Evolutionary conservation across 257 asterid species (phyloP).

Genomic region (Nicotiana tomentosiformis): DNA sequence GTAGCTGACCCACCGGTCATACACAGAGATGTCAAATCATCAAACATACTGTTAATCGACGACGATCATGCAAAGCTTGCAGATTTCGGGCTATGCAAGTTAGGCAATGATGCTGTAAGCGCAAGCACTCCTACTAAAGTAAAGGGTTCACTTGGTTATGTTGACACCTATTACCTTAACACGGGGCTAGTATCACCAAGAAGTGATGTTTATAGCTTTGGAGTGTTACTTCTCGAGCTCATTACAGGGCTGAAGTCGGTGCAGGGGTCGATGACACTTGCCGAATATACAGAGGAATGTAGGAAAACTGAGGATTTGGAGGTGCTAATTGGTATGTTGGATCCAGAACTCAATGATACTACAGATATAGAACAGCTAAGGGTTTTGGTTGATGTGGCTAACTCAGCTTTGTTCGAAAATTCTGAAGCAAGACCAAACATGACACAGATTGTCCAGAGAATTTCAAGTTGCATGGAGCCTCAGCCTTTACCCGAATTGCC

Average conservation of each 20-base stretch:
- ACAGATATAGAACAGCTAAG: conserved; percentile 43
- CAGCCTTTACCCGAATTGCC: conserved; percentile 28
- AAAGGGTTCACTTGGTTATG: conserved; percentile 72
- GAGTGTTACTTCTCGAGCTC: conserved; percentile 61
- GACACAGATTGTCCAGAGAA: conserved; percentile 43
- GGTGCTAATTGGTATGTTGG: conserved; percentile 40
- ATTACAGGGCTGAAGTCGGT: conserved; percentile 58
- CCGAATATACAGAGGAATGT: conserved; percentile 65
- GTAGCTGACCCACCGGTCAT: conserved; percentile 72
- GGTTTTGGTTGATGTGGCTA: conserved; percentile 44
- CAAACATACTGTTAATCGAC: conserved; percentile 47
- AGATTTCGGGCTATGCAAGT: conserved; percentile 76
- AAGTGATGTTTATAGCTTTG: conserved; percentile 78
- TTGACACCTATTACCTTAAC: conserved; percentile 51
- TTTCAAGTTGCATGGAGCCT: conserved; percentile 40
- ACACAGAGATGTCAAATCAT: conserved; percentile 70
- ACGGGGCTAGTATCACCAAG: conserved; percentile 61
- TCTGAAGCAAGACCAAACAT: conserved; percentile 60
- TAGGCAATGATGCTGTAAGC: conserved; percentile 41
- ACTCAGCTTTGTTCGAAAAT: conserved; percentile 40
- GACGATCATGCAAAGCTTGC: conserved; percentile 68
- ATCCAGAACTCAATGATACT: conserved; percentile 40
- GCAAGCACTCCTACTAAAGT: conserved; percentile 50
- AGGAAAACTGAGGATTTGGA: conserved; percentile 37
- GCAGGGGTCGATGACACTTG: conserved; percentile 62